Evolutionary conservation across 202 grass and related monocot species (phyloP).

Genomic region (Brachypodium distachyon): DNA sequence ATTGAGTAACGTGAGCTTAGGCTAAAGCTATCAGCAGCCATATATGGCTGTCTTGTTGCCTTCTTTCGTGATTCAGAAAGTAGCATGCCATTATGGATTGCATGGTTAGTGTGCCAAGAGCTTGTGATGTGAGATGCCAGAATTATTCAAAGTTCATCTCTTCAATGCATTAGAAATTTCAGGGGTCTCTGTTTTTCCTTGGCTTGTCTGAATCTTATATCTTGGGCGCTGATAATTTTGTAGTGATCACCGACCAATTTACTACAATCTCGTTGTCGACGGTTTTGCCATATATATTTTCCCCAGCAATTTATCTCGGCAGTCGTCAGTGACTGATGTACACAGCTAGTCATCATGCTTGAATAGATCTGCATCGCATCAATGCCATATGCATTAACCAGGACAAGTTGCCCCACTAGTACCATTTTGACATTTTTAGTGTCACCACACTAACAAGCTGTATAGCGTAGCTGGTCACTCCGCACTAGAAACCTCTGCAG

Average conservation of each 20-base stretch:
- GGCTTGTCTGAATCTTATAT: background rate
- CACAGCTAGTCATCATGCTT: background rate
- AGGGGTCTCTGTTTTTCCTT: background rate
- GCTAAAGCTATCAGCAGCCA: slow-evolving; percentile 30
- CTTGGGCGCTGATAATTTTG: background rate
- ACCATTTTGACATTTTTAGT: background rate
- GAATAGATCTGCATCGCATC: slow-evolving; percentile 1
- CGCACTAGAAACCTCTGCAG: background rate
- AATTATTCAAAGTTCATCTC: slow-evolving; percentile 12
- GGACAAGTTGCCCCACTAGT: slow-evolving; percentile 3
- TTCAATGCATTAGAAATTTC: slow-evolving; percentile 25
- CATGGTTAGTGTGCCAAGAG: slow-evolving; percentile 20
- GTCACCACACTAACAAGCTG: background rate
- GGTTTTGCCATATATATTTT: background rate
- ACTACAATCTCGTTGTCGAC: background rate
- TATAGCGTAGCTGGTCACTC: background rate
- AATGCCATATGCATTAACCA: background rate
- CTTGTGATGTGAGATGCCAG: slow-evolving; percentile 22
- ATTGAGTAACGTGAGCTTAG: slow-evolving; percentile 29
- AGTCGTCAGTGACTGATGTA: background rate
- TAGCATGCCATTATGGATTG: slow-evolving; percentile 28
- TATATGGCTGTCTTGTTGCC: slow-evolving; percentile 28
- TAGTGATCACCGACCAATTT: background rate
- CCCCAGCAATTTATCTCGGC: background rate
- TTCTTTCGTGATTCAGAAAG: slow-evolving; percentile 21